Conservation (phyloP, 2,329 filamentous ascomycete genomes). For the Colletotrichum sansevieriae region DNA sequence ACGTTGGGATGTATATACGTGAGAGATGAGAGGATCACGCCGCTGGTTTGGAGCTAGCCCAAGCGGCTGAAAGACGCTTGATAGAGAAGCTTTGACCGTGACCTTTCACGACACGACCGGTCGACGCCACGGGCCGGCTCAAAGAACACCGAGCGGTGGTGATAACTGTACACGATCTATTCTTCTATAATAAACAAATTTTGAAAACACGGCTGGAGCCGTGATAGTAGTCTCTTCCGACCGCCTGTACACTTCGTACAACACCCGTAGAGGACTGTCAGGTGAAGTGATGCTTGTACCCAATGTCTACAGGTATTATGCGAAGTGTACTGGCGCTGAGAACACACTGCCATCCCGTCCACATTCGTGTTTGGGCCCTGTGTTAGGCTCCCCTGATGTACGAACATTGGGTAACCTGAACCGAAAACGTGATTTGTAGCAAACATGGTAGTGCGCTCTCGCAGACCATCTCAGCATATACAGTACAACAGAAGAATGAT, state of each 20-base stretch:
- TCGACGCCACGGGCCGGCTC: constrained; percentile 5
- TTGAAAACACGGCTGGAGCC: neutral
- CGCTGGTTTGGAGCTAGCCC: constrained; percentile 18
- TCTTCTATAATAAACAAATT: constrained; percentile 1
- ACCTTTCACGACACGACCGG: constrained; percentile 18
- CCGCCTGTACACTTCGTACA: no score
- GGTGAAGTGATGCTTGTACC: no score
- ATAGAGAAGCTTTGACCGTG: constrained; percentile 8
- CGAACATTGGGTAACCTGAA: no score
- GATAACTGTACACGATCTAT: constrained; percentile 8
- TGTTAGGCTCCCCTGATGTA: neutral
- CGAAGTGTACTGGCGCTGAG: no score
- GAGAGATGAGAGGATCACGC: constrained; percentile 17
- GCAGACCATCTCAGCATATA: neutral
- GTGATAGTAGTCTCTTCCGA: neutral
- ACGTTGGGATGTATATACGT: constrained; percentile 3
- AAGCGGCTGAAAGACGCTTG: constrained; percentile 9
- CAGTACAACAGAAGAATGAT: neutral
- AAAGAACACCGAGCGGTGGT: neutral
- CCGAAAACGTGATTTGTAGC: neutral
- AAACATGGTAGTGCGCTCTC: neutral
- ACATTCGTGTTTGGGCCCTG: neutral
- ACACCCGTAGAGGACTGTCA: no score
- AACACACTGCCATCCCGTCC: no score
- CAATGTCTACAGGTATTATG: no score